phyloP scores from a whole-genome alignment of 2,329 filamentous ascomycete genomes.

The Blumeria graminis region DNA sequence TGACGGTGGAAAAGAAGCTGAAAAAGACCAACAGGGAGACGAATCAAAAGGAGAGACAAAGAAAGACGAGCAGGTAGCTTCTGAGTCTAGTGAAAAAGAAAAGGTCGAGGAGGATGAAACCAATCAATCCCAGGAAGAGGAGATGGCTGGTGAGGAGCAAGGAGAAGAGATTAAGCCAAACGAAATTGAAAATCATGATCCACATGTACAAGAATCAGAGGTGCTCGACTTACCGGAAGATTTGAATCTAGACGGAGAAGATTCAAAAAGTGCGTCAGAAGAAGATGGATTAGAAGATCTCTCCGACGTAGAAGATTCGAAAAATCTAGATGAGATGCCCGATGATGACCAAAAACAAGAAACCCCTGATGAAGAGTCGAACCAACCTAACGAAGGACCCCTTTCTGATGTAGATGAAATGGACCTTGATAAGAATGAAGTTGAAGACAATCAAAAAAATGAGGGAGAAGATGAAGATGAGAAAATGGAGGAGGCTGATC shows the following conservation, averaged over 20 bases:
- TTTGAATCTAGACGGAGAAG: constrained; percentile 41
- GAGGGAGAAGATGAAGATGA: constrained; percentile 19
- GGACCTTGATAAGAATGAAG: constrained; percentile 12
- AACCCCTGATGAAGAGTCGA: constrained; percentile 15
- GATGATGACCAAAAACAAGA: constrained; percentile 20
- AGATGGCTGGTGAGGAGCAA: constrained; percentile 23
- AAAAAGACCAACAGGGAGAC: constrained; percentile 60
- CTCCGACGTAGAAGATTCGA: constrained; percentile 22
- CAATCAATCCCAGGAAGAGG: constrained; percentile 23
- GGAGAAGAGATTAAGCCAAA: constrained; percentile 28
- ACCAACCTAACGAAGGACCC: constrained; percentile 12
- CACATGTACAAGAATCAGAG: constrained; percentile 40
- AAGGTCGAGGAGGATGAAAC: constrained; percentile 24
- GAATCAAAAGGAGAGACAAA: constrained; percentile 45
- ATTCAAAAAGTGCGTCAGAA: constrained; percentile 21
- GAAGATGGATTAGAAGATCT: constrained; percentile 28
- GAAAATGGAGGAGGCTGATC: constrained; percentile 26
- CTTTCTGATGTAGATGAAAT: constrained; percentile 15
- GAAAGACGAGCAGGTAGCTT: constrained; percentile 25
- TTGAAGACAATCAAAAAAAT: constrained; percentile 24
- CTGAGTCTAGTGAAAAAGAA: constrained; percentile 20
- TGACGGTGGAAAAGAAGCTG: constrained; percentile 51
- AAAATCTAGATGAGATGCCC: constrained; percentile 16
- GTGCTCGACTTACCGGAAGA: constrained; percentile 47
- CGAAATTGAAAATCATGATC: constrained; percentile 39